These are phyloP conservation scores for Peniophora sp. DNA, from an alignment of 1,284 basidiomycete genomes.

Conservation along the genomic window DNA sequence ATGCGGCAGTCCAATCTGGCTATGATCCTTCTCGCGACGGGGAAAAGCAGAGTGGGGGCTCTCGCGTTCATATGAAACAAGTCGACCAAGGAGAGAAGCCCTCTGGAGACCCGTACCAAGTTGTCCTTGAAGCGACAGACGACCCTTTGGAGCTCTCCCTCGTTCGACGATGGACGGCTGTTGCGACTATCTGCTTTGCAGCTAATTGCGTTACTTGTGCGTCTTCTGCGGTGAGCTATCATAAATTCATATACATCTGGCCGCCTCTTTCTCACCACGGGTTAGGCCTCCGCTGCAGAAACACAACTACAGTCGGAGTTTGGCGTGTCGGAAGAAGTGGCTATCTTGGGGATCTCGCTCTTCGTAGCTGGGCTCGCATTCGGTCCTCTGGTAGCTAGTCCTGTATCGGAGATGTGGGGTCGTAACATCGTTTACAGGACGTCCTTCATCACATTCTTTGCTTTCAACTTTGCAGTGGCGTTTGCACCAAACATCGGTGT, in stretches of 20 bases:
- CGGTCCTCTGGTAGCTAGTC: slow-evolving; percentile 23
- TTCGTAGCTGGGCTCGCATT: slow-evolving; percentile 6
- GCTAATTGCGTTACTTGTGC: background rate
- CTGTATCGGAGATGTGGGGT: slow-evolving; percentile 39
- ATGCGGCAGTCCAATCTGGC: too few species aligned
- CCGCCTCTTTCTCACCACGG: background rate
- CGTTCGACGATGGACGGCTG: background rate
- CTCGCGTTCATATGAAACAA: too few species aligned
- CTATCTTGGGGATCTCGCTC: slow-evolving; percentile 2
- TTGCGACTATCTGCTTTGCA: background rate
- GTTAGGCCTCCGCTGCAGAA: background rate
- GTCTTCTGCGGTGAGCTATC: background rate
- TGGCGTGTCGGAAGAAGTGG: background rate
- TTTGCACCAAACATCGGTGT: slow-evolving; percentile 40
- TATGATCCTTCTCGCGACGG: too few species aligned
- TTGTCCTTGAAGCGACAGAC: background rate
- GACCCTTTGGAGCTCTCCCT: background rate
- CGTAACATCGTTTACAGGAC: slow-evolving; percentile 30
- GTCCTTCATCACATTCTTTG: slow-evolving; percentile 30
- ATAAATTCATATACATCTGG: background rate
- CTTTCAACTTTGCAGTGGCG: slow-evolving; percentile 45
- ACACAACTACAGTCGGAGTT: background rate
- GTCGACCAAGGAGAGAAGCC: too few species aligned
- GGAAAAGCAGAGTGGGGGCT: too few species aligned
- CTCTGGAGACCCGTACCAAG: background rate